phyloP scores from a whole-genome alignment of 306 rosid genomes.

The Begonia loranthoides region DNA sequence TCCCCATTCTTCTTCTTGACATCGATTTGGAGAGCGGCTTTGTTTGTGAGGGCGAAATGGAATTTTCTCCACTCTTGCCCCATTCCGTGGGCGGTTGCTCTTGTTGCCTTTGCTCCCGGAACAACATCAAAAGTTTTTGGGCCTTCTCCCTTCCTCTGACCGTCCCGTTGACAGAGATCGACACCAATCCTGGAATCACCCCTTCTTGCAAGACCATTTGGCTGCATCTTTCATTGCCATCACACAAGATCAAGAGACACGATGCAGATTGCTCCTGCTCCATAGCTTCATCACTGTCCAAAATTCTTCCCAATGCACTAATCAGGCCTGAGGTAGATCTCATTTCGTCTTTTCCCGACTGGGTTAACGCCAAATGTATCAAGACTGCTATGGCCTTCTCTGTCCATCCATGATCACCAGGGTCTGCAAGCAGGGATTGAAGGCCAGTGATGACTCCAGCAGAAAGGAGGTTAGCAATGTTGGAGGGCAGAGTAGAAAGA shows the following conservation, averaged over 20 bases:
- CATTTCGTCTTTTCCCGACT: slow-evolving; percentile 59
- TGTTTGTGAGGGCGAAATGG: slow-evolving; percentile 28
- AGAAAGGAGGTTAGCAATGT: slow-evolving; percentile 54
- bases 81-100: slow-evolving; percentile 34
- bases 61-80: slow-evolving; percentile 28
- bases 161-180: slow-evolving; percentile 87
- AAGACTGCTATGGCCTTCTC: slow-evolving; percentile 73
- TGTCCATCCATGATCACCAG: slow-evolving; percentile 45
- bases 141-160: slow-evolving; percentile 80
- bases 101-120: slow-evolving; percentile 77
- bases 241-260: slow-evolving; percentile 72
- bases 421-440: slow-evolving; percentile 51
- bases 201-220: slow-evolving; percentile 94
- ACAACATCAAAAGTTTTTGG: slow-evolving; percentile 84
- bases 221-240: slow-evolving; percentile 58
- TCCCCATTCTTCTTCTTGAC: slow-evolving; percentile 55
- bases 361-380: slow-evolving; percentile 57
- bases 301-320: slow-evolving; percentile 39
- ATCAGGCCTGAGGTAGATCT: slow-evolving; percentile 40
- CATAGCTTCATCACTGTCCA: slow-evolving; percentile 56
- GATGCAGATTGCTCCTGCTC: slow-evolving; percentile 92
- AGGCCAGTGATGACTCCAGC: slow-evolving; percentile 47
- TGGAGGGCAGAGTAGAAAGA: slow-evolving; percentile 61
- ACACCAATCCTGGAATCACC: slow-evolving; percentile 83
- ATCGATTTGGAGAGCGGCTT: slow-evolving; percentile 68